A percentile compares a stretch with the other conserved stretches of the same genome.
phyloP scores from a whole-genome alignment of 176 grass and related monocot species.

The Cocos nucifera region DNA sequence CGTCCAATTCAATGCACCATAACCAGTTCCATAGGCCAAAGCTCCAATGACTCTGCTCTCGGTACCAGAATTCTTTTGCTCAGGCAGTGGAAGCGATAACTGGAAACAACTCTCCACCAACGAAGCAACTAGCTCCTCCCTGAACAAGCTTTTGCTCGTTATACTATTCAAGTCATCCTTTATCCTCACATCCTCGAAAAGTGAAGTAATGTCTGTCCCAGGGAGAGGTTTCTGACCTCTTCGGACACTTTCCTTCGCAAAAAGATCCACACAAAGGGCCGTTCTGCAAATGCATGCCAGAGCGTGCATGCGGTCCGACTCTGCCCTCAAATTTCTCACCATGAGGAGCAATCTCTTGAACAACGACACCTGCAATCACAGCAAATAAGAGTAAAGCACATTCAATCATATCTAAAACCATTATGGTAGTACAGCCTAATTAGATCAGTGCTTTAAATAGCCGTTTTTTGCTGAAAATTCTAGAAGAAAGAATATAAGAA shows the following conservation, averaged over 20 bases:
- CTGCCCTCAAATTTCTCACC: conserved; percentile 94
- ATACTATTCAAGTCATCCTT: conserved; percentile 88
- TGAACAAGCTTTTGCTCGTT: conserved; percentile 90
- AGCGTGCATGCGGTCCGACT: conserved; percentile 95
- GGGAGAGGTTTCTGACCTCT: conserved; percentile 90
- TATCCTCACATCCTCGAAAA: conserved; percentile 94
- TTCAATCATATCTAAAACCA: no score
- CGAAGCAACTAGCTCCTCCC: conserved; percentile 87
- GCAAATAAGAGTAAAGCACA: conserved; percentile 12
- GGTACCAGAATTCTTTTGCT: conserved; percentile 88
- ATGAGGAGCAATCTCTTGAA: conserved; percentile 95
- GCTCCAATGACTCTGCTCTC: conserved; percentile 98
- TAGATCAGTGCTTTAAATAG: no score
- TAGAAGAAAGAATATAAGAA: no score
- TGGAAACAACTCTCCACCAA: conserved; percentile 98
- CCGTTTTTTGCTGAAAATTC: no score
- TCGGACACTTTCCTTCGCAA: conserved; percentile 92
- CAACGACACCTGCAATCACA: conserved; percentile 60
- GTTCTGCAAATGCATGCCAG: conserved; percentile 91
- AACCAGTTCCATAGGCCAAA: conserved; percentile 97
- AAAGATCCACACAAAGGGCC: conserved; percentile 98
- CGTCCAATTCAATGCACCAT: conserved; percentile 95
- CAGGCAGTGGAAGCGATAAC: conserved; percentile 85
- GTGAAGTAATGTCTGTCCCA: conserved; percentile 88
- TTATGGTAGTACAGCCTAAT: no score